Evolutionary conservation across 1,139 yeast genomes (phyloP), one percentile per base, ranked within the genome.

Genomic region (Pichia sp.): DNA sequence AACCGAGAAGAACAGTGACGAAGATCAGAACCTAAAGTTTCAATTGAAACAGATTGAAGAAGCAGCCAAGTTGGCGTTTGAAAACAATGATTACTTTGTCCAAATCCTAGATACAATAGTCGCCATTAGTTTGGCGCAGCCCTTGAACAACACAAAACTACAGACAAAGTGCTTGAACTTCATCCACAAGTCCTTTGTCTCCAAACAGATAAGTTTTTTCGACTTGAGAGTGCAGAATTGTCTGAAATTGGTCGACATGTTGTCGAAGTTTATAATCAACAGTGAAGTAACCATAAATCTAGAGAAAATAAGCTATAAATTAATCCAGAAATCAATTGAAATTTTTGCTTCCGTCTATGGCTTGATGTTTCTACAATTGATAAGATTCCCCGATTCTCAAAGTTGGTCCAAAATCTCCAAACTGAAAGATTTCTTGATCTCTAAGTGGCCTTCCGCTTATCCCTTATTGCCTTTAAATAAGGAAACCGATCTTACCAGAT

Each of bases 391-490:
- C 4, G 56, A 62, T 46, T 58, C 57, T 40, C 42, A 51, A 34
- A 40, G 54, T 40, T 66, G 68, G 68, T 42, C 65, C 46, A 75
- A 75, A 56, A 61, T 80, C 48, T 69, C 73, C 31, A 74, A 73
- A 46, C 67, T 80, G 54, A 78, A 77, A 63, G 75, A 72, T 53
- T 69, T 71, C 10, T 61, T 78, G 41, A 63, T 74, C 14, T 63
- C 67, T 34, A 74, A 75, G 59, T 75, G 74, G 64, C 66, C 68
- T 3, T 62, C 71, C 36, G 64, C 71, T 50, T 80, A 73, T 60
- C 85, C 85, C 1, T 72, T 80, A 50, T 62, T 73, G 27, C 73
- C 78, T n/a, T 78, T 75, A 53, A 78, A 76, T 61, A 73, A 68
- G 45, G 85, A 82, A 62, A 75, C 77, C 43, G 84, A 81, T 63